Percentiles rank a stretch among this genome's conserved stretches.
Evolutionary conservation across 2,329 filamentous ascomycete species (phyloP).

Genomic region (Aspergillus intermedius): DNA sequence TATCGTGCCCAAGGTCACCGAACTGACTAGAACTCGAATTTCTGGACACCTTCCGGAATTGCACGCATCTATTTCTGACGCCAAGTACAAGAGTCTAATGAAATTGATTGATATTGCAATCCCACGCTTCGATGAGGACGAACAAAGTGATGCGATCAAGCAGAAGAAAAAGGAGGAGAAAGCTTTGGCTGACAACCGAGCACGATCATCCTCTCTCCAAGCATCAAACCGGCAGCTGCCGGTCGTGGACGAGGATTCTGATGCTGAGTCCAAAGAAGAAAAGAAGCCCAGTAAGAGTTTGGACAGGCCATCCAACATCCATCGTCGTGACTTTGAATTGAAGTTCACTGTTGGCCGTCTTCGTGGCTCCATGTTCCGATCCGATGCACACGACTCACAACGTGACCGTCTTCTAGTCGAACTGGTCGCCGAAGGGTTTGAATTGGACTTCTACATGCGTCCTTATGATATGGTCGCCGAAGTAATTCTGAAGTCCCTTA

Average conservation of each 20-base stretch:
- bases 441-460: conserved; percentile 78
- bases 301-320: conserved; percentile 58
- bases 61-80: conserved; percentile 85
- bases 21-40: conserved; percentile 83
- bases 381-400: conserved; percentile 69
- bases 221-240: conserved; percentile 69
- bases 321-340: conserved; percentile 90
- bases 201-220: conserved; percentile 65
- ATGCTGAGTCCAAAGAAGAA: conserved; percentile 57
- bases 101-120: conserved; percentile 91
- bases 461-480: conserved; percentile 91
- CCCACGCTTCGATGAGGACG: conserved; percentile 63
- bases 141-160: conserved; percentile 30
- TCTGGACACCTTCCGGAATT: conserved; percentile 88
- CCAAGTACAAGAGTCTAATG: conserved; percentile 97
- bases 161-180: conserved; percentile 30
- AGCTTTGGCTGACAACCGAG: conserved; percentile 30
- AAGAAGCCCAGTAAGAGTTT: conserved; percentile 43
- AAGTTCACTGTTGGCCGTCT: conserved; percentile 93
- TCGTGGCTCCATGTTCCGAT: conserved; percentile 84
- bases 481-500: conserved; percentile 77
- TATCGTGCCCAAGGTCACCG: conserved; percentile 91
- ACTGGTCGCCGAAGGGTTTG: conserved; percentile 81
- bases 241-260: conserved; percentile 62
- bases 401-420: conserved; percentile 82